Conservation (phyloP, 495 filamentous ascomycete species). For the Viridothelium virens region DNA sequence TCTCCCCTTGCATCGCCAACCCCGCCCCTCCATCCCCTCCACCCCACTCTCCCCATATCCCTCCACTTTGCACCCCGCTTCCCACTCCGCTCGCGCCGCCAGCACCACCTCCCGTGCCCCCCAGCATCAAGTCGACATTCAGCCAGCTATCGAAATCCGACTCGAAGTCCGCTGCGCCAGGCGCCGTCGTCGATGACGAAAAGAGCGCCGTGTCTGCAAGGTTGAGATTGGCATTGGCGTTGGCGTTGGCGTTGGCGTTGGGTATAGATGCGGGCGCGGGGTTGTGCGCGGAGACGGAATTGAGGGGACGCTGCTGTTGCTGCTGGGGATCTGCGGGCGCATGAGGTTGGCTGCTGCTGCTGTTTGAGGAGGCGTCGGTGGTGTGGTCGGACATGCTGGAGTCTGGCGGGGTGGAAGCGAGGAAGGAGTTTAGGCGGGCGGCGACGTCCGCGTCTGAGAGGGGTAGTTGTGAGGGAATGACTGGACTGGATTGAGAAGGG, state of each 20-base stretch:
- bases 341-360: not conserved
- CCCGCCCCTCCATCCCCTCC: conserved; percentile 20
- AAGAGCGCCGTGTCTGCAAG: conserved; percentile 20
- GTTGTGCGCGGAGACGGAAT: no score
- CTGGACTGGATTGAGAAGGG: not conserved
- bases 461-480: not conserved
- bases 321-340: no score
- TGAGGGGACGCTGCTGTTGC: no score
- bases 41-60: no score
- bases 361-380: not conserved
- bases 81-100: conserved; percentile 18
- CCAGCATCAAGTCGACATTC: conserved; percentile 21
- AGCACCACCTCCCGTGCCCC: not conserved
- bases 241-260: conserved; percentile 2
- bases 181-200: conserved; percentile 18
- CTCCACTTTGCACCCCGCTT: no score
- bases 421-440: conserved; percentile 33
- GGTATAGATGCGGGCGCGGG: no score
- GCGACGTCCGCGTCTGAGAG: conserved; percentile 35
- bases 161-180: conserved; percentile 29
- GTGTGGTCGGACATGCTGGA: conserved; percentile 16
- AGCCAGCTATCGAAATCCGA: conserved; percentile 34
- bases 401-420: conserved; percentile 37
- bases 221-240: conserved; percentile 1
- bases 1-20: conserved; percentile 32